Evolutionary conservation across 1,139 yeast species (phyloP), one percentile per base, ranked within the genome.

Genomic region (Casaregolazyma suthepensis): DNA sequence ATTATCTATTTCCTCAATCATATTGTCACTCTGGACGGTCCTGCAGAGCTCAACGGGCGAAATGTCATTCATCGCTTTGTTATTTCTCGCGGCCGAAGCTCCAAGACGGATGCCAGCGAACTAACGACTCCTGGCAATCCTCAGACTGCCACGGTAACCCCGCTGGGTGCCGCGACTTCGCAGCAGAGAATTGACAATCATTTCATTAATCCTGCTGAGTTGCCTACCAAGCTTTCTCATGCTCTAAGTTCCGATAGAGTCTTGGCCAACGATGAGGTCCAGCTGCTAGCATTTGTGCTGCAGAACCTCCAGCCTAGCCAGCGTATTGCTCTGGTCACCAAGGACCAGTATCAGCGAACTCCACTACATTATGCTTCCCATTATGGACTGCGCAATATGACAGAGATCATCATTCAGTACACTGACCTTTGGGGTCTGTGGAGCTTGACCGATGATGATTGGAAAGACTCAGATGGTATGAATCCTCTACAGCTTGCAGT

Each of bases 291-390:
- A 5, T 79, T 80, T 59, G 74, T 87, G 42, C 72, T 87, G 51
- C 72, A 75, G 19, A 73, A 76, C 48, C 67, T 85, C 49, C 81
- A 81, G 9, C 75, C 76, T 13, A 74, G 75, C 59, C 76, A 85
- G 56, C 77, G 81, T 55, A 67, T 74, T 1, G 77, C 79, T 1
- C 73, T 90, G 46, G 71, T 82, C 52, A 82, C 84, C 45, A 78
- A 78, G 48, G 99, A 93, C 66, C 83, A 81, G 57, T 87, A 89
- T 64, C 76, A 76, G 55, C 78, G 97, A 59, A 86, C 96, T 0
- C 96, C 98, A 0, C 73, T 93, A 54, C 98, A 93, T 70, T 91
- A 91, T 68, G 83, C 96, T 15, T 85, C 95, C 1, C 95, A 88
- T 64, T 89, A 84, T 66, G 98, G 98, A 0, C 75, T 91, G 54